phyloP scores from a whole-genome alignment of 805 yeast species.

The Candida taoyuanica region DNA sequence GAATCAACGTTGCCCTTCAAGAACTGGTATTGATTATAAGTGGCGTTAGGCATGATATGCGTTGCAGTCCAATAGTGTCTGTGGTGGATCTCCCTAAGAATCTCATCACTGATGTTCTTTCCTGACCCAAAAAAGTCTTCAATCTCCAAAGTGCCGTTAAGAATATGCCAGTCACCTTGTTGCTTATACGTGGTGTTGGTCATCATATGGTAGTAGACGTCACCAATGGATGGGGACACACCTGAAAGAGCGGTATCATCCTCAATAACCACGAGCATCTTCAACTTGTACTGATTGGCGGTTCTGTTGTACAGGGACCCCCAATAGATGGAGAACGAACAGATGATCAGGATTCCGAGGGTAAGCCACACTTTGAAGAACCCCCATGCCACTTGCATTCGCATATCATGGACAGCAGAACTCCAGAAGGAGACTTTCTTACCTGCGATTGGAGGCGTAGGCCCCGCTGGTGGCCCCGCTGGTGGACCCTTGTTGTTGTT shows the following conservation, averaged over 20 bases:
- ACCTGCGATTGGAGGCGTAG: conserved; percentile 4
- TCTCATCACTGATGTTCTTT: conserved; percentile 31
- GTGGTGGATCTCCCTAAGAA: conserved; percentile 42
- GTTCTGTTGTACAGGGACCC: conserved; percentile 32
- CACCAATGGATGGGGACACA: conserved; percentile 20
- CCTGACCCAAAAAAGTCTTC: conserved; percentile 19
- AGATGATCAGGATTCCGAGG: conserved; percentile 35
- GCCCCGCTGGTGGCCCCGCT: conserved; percentile 3
- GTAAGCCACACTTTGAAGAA: conserved; percentile 17
- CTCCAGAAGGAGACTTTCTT: conserved; percentile 18
- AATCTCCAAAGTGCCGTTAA: conserved; percentile 25
- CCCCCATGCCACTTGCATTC: conserved; percentile 10
- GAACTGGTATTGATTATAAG: conserved; percentile 8
- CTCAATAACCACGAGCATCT: conserved; percentile 31
- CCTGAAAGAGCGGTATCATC: conserved; percentile 26
- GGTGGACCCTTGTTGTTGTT: background rate
- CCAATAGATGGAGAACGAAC: conserved; percentile 33
- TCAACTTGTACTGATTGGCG: conserved; percentile 23
- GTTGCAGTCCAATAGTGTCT: conserved; percentile 63
- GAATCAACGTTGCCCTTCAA: conserved; percentile 10
- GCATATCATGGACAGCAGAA: conserved; percentile 10
- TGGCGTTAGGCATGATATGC: conserved; percentile 40
- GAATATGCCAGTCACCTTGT: conserved; percentile 38
- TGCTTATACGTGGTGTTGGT: conserved; percentile 2
- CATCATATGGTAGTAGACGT: conserved; percentile 22